These are phyloP conservation scores for Tetrapisispora pingtungensis DNA, from an alignment of 805 yeast species.

Conservation along the genomic window DNA sequence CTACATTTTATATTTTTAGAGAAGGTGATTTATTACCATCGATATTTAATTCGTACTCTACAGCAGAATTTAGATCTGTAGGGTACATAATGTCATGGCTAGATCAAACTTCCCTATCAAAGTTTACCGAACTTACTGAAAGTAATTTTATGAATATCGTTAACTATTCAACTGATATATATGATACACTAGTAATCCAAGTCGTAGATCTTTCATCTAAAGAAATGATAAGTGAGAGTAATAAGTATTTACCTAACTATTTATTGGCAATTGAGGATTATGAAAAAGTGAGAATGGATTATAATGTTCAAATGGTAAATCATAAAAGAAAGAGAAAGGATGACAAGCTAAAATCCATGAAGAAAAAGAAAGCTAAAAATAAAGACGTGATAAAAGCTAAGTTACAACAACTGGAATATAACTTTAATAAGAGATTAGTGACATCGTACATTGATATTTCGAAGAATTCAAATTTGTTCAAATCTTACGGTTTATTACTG, in stretches of 20 bases:
- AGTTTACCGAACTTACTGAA: constrained; percentile 42
- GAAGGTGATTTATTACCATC: constrained; percentile 44
- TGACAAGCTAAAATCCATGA: constrained; percentile 35
- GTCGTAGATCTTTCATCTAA: constrained; percentile 17
- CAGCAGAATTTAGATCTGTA: constrained; percentile 50
- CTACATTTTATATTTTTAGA: constrained; percentile 52
- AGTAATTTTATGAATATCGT: constrained; percentile 14
- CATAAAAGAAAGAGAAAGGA: constrained; percentile 35
- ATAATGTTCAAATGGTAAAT: constrained; percentile 31
- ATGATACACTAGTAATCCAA: constrained; percentile 16
- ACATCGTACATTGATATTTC: constrained; percentile 44
- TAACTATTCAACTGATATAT: constrained; percentile 10
- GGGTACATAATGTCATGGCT: constrained; percentile 43
- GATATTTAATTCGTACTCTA: constrained; percentile 50
- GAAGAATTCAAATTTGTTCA: constrained; percentile 26
- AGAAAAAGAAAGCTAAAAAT: constrained; percentile 34
- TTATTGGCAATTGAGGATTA: constrained; percentile 38
- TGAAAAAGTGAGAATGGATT: constrained; percentile 34
- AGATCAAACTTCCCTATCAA: constrained; percentile 39
- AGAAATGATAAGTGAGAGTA: constrained; percentile 15
- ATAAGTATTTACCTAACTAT: constrained; percentile 15
- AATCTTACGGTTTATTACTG: constrained; percentile 12
- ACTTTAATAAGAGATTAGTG: constrained; percentile 34
- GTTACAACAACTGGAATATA: constrained; percentile 39
- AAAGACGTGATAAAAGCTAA: constrained; percentile 38